Percentiles rank a stretch among this genome's conserved stretches.
Conservation (phyloP, 495 filamentous ascomycete species). For the Daldinia grandis region DNA sequence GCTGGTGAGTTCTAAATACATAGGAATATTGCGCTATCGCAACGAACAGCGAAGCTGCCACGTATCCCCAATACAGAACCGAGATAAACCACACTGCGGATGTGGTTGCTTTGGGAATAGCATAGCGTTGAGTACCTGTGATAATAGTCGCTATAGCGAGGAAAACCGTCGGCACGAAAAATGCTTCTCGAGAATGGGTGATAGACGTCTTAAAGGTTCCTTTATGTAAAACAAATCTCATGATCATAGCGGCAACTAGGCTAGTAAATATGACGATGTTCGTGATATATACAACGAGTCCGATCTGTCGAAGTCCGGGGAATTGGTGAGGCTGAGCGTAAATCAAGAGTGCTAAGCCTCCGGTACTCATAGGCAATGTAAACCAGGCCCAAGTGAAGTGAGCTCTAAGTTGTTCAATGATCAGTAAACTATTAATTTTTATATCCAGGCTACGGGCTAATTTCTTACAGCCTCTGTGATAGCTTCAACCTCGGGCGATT, state of each 20-base stretch:
- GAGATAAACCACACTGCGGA: slow-evolving; percentile 50
- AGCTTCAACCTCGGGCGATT: slow-evolving; percentile 37
- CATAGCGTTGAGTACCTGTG: slow-evolving; percentile 65
- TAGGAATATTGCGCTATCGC: slow-evolving; percentile 60
- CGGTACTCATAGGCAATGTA: slow-evolving; percentile 69
- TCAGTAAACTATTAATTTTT: neutral
- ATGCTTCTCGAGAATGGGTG: slow-evolving; percentile 66
- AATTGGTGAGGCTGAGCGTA: slow-evolving; percentile 68
- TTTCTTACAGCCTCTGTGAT: slow-evolving; percentile 55
- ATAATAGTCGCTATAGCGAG: slow-evolving; percentile 72
- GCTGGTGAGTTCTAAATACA: slow-evolving; percentile 54
- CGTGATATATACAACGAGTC: slow-evolving; percentile 66
- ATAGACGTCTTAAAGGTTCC: slow-evolving; percentile 63
- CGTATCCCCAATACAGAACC: slow-evolving; percentile 61
- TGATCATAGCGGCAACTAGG: slow-evolving; percentile 56
- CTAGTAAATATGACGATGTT: slow-evolving; percentile 67
- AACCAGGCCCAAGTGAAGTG: slow-evolving; percentile 81
- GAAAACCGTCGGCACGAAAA: slow-evolving; percentile 75
- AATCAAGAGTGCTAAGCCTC: slow-evolving; percentile 69
- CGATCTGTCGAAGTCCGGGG: slow-evolving; percentile 64
- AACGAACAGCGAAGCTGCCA: slow-evolving; percentile 50
- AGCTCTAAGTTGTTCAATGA: slow-evolving; percentile 7
- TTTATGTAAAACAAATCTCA: slow-evolving; percentile 64
- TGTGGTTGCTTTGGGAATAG: slow-evolving; percentile 51
- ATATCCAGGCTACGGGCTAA: neutral